phyloP scores from a whole-genome alignment of 305 asterid genomes.

The Andrographis paniculata region DNA sequence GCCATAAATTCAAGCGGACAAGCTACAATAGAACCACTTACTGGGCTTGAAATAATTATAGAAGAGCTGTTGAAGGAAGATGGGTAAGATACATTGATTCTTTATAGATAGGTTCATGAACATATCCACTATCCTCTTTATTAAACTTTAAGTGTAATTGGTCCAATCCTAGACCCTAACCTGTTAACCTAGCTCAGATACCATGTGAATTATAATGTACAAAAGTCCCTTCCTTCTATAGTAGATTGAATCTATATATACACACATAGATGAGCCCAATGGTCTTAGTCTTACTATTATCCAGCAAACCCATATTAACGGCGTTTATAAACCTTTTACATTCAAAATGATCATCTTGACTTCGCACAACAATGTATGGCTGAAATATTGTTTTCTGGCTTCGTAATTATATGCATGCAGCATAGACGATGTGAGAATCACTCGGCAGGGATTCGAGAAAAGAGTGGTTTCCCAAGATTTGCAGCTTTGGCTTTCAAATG shows the following conservation, averaged over 20 bases:
- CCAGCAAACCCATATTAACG: too few species aligned
- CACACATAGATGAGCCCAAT: too few species aligned
- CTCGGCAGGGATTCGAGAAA: slow-evolving; percentile 88
- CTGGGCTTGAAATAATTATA: slow-evolving; percentile 71
- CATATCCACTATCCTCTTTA: too few species aligned
- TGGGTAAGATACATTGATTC: slow-evolving; percentile 45
- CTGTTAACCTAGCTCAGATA: too few species aligned
- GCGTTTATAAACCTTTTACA: too few species aligned
- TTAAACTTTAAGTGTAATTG: too few species aligned
- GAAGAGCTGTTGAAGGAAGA: slow-evolving; percentile 80
- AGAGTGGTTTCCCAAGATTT: slow-evolving; percentile 93
- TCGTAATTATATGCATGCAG: slow-evolving; percentile 22
- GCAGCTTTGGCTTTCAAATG: slow-evolving; percentile 98
- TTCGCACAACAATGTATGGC: background rate
- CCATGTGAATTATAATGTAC: too few species aligned
- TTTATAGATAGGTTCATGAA: background rate
- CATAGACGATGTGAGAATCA: slow-evolving; percentile 49
- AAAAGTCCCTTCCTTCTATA: too few species aligned
- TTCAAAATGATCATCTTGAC: too few species aligned
- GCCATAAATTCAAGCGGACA: slow-evolving; percentile 20
- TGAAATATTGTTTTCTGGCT: background rate
- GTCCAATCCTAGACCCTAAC: too few species aligned
- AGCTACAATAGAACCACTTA: slow-evolving; percentile 69
- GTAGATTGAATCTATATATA: too few species aligned
- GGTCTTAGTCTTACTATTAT: too few species aligned